Percentiles rank a stretch among this genome's conserved stretches.
Evolutionary conservation across 805 yeast species (phyloP).

Genomic region (Torulaspora maleeae): DNA sequence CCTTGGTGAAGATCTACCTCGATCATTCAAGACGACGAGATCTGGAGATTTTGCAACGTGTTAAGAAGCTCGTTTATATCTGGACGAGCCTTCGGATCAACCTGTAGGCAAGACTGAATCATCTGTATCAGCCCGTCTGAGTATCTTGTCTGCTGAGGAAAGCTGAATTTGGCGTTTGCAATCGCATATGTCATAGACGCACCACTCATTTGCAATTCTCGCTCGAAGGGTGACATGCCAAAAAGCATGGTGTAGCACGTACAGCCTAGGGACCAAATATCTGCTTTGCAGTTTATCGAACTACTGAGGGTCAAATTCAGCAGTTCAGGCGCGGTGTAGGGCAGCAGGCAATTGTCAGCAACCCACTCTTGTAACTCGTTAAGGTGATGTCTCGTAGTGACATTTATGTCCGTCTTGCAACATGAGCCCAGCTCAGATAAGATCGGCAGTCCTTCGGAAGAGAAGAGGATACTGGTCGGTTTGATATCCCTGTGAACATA

Average conservation of each 20-base stretch:
- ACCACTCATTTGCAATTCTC: constrained; percentile 74
- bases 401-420: constrained; percentile 51
- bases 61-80: constrained; percentile 54
- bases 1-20: neutral
- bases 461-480: constrained; percentile 83
- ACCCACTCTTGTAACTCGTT: constrained; percentile 65
- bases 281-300: constrained; percentile 57
- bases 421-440: constrained; percentile 83
- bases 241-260: constrained; percentile 71
- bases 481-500: constrained; percentile 85
- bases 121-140: constrained; percentile 52
- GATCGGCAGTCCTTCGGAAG: constrained; percentile 70
- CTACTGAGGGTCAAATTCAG: constrained; percentile 67
- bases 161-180: constrained; percentile 54
- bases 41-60: constrained; percentile 42
- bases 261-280: constrained; percentile 92
- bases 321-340: constrained; percentile 88
- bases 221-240: constrained; percentile 81
- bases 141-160: constrained; percentile 39
- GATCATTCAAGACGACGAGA: constrained; percentile 5
- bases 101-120: constrained; percentile 55
- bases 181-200: constrained; percentile 78
- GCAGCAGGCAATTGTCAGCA: constrained; percentile 78
- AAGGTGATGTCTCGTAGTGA: constrained; percentile 63
- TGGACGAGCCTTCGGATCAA: constrained; percentile 63